Conservation (phyloP, 2,329 filamentous ascomycete species). For the Colletotrichum zoysiae region DNA sequence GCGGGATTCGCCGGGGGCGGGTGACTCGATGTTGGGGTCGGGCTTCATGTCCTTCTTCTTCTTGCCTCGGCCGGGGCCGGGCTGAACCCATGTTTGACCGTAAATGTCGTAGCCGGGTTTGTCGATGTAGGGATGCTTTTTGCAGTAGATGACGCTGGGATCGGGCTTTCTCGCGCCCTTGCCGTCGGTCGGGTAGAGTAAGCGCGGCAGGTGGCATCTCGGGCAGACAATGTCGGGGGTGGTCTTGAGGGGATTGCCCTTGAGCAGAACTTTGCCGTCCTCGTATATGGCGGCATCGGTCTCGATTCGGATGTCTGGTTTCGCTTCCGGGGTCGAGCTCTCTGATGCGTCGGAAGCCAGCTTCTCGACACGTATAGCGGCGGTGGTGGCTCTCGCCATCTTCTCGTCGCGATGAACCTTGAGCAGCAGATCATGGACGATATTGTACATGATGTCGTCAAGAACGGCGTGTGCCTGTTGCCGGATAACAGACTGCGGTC, state of each 20-base stretch:
- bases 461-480: conserved; percentile 73
- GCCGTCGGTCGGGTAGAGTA: conserved; percentile 79
- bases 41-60: conserved; percentile 83
- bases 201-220: conserved; percentile 79
- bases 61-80: conserved; percentile 77
- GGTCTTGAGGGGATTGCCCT: conserved; percentile 79
- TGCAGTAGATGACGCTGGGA: conserved; percentile 80
- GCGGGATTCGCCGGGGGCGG: conserved; percentile 63
- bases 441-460: conserved; percentile 81
- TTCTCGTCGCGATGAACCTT: conserved; percentile 85
- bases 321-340: conserved; percentile 64
- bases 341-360: conserved; percentile 68
- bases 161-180: conserved; percentile 75
- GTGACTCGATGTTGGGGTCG: conserved; percentile 61
- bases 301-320: conserved; percentile 69
- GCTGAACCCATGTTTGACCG: conserved; percentile 83
- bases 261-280: conserved; percentile 75
- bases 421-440: conserved; percentile 80
- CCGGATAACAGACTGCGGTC: conserved; percentile 23
- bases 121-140: conserved; percentile 81
- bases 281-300: conserved; percentile 78
- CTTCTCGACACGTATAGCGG: conserved; percentile 74
- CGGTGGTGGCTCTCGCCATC: conserved; percentile 74
- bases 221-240: conserved; percentile 79
- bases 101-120: conserved; percentile 84